Conservation (phyloP, 805 yeast genomes). For the Kodamaea laetipori region DNA sequence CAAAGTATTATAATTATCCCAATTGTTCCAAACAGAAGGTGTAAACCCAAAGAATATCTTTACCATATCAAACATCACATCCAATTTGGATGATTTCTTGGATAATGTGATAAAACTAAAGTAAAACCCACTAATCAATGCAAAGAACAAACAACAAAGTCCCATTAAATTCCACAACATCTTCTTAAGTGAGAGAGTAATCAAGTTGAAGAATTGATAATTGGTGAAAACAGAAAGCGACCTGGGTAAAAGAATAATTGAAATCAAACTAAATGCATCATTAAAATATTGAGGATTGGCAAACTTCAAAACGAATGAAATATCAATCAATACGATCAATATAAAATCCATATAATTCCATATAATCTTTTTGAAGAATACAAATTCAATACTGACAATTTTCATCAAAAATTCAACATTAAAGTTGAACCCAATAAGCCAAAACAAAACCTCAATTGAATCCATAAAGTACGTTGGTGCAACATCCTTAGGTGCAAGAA, state of each 20-base stretch:
- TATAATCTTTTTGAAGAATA: slow-evolving; percentile 49
- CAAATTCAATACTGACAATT: slow-evolving; percentile 45
- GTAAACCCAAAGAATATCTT: slow-evolving; percentile 60
- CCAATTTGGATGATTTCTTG: slow-evolving; percentile 43
- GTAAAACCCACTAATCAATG: slow-evolving; percentile 57
- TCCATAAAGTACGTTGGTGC: slow-evolving; percentile 13
- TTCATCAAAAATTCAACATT: slow-evolving; percentile 50
- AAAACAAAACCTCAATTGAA: slow-evolving; percentile 39
- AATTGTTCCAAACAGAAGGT: slow-evolving; percentile 60
- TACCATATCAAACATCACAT: slow-evolving; percentile 53
- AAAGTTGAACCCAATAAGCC: slow-evolving; percentile 48
- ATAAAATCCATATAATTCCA: slow-evolving; percentile 55
- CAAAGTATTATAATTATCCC: slow-evolving; percentile 49
- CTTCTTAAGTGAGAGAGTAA: slow-evolving; percentile 50
- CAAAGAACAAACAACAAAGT: slow-evolving; percentile 48
- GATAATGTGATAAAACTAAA: slow-evolving; percentile 52
- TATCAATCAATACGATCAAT: slow-evolving; percentile 41
- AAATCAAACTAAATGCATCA: slow-evolving; percentile 43
- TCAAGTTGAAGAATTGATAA: slow-evolving; percentile 53
- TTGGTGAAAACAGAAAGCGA: slow-evolving; percentile 52
- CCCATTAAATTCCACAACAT: slow-evolving; percentile 55
- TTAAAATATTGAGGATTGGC: slow-evolving; percentile 24
- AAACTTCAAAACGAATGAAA: slow-evolving; percentile 28
- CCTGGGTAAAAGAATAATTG: slow-evolving; percentile 53
- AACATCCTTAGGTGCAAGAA: slow-evolving; percentile 18